Base-by-base conservation (phyloP, 148 eudicot genomes). In the Selenicereus undatus region DNA sequence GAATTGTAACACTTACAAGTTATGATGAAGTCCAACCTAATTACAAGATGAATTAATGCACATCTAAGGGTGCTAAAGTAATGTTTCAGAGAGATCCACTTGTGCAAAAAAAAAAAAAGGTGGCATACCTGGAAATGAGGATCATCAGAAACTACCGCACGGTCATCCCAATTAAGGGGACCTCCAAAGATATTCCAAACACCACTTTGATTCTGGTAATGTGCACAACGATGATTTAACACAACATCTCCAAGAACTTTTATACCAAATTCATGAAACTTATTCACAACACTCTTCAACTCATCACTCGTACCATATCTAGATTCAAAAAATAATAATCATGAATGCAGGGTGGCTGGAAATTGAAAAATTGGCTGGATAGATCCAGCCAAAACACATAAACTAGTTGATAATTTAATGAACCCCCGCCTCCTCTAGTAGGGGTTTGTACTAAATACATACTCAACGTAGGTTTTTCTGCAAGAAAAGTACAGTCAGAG, bases 101-200 rank as follows among this genome's bases (percentile, higher is more conserved):
- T 11, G 30, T 50, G 4, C 62, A 60, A 76, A 66, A 58, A 56
- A 78, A 20, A 56, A 12, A 72, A 43, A 4, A 62, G 71, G 35
- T 17, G 42, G 71, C 75, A 54, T 81, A 97, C 99, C 94, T 94
- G 98, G 86, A 94, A 97, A 86, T 97, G 99, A 77, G 99, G 99
- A 84, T 97, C 99, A 84, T 97, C 99, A 70, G 94, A 91, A 72
- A 97, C 99, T 75, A 97, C 88, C 52, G 99, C 99, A 80, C 99
- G 93, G 70, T 97, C 99, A 89, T 97, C 99, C 99, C 99, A 96
- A 84, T 97, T 94, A 76, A 97, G 90, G 77, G 92, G 93, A 60
- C 99, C 99, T 71, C 99, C 99, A 80, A 92, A 97, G 71, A 94
- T 91, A 79, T 97, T 97, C 99, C 99, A 97, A 30, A 97, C 76